Base-by-base conservation (phyloP, 202 grass and related monocot genomes). In the Schoenoplectus tabernaemontani region DNA sequence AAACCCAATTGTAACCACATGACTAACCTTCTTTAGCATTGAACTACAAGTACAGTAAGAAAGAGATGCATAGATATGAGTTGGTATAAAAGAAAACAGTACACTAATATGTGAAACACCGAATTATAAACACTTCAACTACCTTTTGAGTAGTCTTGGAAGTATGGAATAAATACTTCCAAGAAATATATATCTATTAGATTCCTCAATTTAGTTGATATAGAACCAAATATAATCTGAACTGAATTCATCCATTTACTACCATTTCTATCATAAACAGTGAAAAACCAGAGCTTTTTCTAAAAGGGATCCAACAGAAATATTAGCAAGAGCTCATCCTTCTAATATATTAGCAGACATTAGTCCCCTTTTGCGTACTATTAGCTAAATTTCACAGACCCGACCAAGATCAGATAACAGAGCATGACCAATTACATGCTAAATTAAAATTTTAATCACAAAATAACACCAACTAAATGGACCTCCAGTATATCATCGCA, bases 361-460 rank as follows among this genome's bases (percentile, higher is more conserved):
- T 23, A 79, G 26, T 62, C 48, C 50, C 11, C 17, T 59, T 37
- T 7, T 15, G 4, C 51, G 38, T 24, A 61, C 56, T 23, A 78
- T 39, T 61, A 44, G 33, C 23, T 61, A 5, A 4, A 78, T 37
- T 37, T 77, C 15, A 4, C 26, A 47, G 24, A 1, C 24, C 47
- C 1, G 9, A 74, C 43, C 23, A 0, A 50, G 63, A 53, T 58
- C 73, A 77, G 51, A 62, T 61, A 56, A 57, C 5, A n/a, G 9
- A 78, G 59, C 34, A 7, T 57, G 59, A 38, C 19, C 48, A 5
- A 77, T 58, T 77, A 8, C 51, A 70, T 70, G 19, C 17, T 53
- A 77, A 33, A 34, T 19, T 39, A 78, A 78, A 78, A 28, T 28
- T 58, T 38, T 23, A 60, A 78, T n/a, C 33, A 42, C 24, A 78